Evolutionary conservation across 768 basidiomycete genomes (phyloP).

Genomic region (Rubroboletus satanas): DNA sequence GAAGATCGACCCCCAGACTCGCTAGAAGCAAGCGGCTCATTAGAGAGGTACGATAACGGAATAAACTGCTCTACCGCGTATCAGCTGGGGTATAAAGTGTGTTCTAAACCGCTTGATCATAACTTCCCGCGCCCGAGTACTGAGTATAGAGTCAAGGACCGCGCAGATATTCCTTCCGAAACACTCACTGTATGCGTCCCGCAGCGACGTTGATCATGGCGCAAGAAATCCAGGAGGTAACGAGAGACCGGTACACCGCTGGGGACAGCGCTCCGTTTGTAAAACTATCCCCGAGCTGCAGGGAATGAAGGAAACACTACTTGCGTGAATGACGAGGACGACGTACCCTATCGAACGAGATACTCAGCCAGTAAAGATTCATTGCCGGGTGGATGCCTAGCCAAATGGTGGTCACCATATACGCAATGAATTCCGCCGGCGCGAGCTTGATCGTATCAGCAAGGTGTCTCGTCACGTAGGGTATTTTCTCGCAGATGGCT

Average conservation of each 20-base stretch:
- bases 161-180: not conserved
- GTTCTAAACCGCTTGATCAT: constrained; percentile 34
- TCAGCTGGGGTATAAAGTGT: constrained; percentile 39
- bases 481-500: not conserved
- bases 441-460: constrained; percentile 21
- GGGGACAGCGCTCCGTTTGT: not conserved
- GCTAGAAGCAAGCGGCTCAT: constrained; percentile 14
- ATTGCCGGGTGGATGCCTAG: constrained; percentile 31
- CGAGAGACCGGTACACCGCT: constrained; percentile 17
- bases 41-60: not conserved
- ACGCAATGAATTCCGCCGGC: constrained; percentile 15
- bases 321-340: not conserved
- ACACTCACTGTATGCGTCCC: constrained; percentile 20
- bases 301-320: not conserved
- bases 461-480: constrained; percentile 6
- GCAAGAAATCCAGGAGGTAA: constrained; percentile 28
- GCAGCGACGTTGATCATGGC: constrained; percentile 22
- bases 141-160: constrained; percentile 8
- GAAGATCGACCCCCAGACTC: constrained; percentile 22
- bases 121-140: constrained; percentile 14
- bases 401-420: constrained; percentile 32
- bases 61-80: constrained; percentile 27
- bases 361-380: constrained; percentile 33
- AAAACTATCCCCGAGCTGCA: constrained; percentile 15
- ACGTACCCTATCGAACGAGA: constrained; percentile 28